These are phyloP conservation scores for Rickenella mellea DNA, from an alignment of 768 basidiomycete genomes.

Conservation along the genomic window DNA sequence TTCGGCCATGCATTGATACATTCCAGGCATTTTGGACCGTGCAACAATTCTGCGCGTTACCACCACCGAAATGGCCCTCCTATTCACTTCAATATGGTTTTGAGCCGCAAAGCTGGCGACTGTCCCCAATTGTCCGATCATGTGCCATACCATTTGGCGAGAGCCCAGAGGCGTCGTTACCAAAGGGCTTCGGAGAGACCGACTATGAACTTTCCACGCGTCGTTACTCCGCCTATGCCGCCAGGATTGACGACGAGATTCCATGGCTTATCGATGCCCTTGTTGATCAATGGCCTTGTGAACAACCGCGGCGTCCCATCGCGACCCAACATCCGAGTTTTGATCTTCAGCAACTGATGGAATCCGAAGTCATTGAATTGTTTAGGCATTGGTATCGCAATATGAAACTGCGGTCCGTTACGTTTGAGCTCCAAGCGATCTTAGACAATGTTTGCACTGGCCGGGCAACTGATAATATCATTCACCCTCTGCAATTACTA, in stretches of 20 bases:
- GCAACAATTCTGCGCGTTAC: constrained; percentile 3
- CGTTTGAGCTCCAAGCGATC: too few relatives aligned
- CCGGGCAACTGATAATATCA: too few relatives aligned
- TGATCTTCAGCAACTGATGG: too few relatives aligned
- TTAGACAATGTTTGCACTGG: too few relatives aligned
- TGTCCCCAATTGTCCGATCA: constrained; percentile 3
- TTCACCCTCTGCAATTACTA: too few relatives aligned
- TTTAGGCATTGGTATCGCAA: too few relatives aligned
- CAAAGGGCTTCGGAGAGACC: constrained; percentile 1
- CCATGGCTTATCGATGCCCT: constrained; percentile 1
- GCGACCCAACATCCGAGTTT: too few relatives aligned
- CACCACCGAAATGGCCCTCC: constrained; percentile 11
- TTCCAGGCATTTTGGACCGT: constrained; percentile 22
- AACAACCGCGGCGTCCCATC: constrained; percentile 6
- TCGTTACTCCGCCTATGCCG: constrained; percentile 3
- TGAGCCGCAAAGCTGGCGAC: too few relatives aligned
- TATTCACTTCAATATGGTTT: too few relatives aligned
- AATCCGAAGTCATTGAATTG: too few relatives aligned
- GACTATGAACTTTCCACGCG: not conserved
- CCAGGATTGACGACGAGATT: constrained; percentile 6
- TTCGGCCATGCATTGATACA: constrained; percentile 14
- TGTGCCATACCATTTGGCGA: constrained; percentile 1
- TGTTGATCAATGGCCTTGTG: constrained; percentile 13
- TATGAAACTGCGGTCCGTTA: too few relatives aligned
- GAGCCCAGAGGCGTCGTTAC: constrained; percentile 9